A percentile compares a stretch with the other conserved stretches of the same genome.
These are phyloP conservation scores for Farysia itapuensis DNA, from an alignment of 1,284 basidiomycete species.

Conservation along the genomic window DNA sequence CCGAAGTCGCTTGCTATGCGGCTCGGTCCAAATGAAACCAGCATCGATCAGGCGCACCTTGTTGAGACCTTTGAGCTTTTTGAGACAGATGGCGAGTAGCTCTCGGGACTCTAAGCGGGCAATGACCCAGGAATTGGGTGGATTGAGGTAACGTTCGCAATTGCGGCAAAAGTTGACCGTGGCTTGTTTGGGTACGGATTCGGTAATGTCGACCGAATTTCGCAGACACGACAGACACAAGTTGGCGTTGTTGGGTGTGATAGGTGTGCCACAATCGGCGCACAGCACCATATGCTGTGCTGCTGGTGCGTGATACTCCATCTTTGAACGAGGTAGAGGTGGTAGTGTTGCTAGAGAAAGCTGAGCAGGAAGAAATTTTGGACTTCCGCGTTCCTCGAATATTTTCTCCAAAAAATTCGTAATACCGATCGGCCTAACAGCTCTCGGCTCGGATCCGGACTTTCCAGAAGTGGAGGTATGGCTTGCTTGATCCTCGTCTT, in stretches of 20 bases:
- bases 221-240: slow-evolving; percentile 87
- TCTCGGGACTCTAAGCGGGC: slow-evolving; percentile 90
- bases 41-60: slow-evolving; percentile 96
- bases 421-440: too few species aligned
- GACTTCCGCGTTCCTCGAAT: too few species aligned
- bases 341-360: too few species aligned
- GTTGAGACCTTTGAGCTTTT: slow-evolving; percentile 88
- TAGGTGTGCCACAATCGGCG: slow-evolving; percentile 74
- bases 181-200: slow-evolving; percentile 96
- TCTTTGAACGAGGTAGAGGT: too few species aligned
- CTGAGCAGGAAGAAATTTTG: too few species aligned
- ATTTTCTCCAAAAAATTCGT: too few species aligned
- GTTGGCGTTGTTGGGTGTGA: slow-evolving; percentile 93
- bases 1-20: slow-evolving; percentile 88
- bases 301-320: slow-evolving; percentile 52
- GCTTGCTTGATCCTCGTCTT: too few species aligned
- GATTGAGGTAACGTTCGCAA: slow-evolving; percentile 92
- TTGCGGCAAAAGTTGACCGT: slow-evolving; percentile 91
- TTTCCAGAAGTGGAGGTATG: too few species aligned
- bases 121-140: slow-evolving; percentile 82
- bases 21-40: slow-evolving; percentile 98
- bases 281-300: slow-evolving; percentile 59
- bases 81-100: slow-evolving; percentile 73
- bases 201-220: slow-evolving; percentile 94
- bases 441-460: too few species aligned